Conservation (phyloP, 345 rosid genomes). For the Melastoma malabathricum region DNA sequence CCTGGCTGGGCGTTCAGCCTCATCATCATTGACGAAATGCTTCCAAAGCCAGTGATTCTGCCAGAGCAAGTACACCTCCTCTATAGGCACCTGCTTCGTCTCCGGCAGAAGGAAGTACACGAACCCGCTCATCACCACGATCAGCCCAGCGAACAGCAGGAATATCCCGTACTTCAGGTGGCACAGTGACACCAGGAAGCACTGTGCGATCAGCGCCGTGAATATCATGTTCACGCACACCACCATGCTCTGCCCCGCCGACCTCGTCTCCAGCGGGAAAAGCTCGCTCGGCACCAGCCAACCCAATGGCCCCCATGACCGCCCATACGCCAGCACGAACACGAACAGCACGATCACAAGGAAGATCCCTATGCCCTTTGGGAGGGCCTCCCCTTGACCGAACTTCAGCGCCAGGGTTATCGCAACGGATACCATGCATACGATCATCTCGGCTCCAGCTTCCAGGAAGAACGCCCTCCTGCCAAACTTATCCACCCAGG, state of each 20-base stretch:
- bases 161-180: slow-evolving; percentile 65
- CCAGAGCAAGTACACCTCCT: slow-evolving; percentile 67
- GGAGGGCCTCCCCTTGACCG: slow-evolving; percentile 43
- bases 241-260: slow-evolving; percentile 86
- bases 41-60: slow-evolving; percentile 75
- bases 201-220: slow-evolving; percentile 76
- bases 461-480: slow-evolving; percentile 69
- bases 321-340: slow-evolving; percentile 69
- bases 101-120: slow-evolving; percentile 73
- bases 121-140: slow-evolving; percentile 56
- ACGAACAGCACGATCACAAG: slow-evolving; percentile 52
- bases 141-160: slow-evolving; percentile 53
- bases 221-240: slow-evolving; percentile 69
- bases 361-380: slow-evolving; percentile 27
- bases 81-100: slow-evolving; percentile 83
- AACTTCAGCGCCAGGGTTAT: slow-evolving; percentile 49
- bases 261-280: slow-evolving; percentile 76
- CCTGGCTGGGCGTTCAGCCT: no score
- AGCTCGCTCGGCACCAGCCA: slow-evolving; percentile 92
- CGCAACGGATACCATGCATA: slow-evolving; percentile 55
- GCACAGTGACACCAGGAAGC: slow-evolving; percentile 59
- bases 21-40: slow-evolving; percentile 23
- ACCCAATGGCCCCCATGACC: slow-evolving; percentile 97
- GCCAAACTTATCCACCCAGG: slow-evolving; percentile 54
- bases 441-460: slow-evolving; percentile 62